A percentile compares a stretch with the other conserved stretches of the same genome.
Conservation (phyloP, 495 filamentous ascomycete genomes). For the Articulospora tetracladia region DNA sequence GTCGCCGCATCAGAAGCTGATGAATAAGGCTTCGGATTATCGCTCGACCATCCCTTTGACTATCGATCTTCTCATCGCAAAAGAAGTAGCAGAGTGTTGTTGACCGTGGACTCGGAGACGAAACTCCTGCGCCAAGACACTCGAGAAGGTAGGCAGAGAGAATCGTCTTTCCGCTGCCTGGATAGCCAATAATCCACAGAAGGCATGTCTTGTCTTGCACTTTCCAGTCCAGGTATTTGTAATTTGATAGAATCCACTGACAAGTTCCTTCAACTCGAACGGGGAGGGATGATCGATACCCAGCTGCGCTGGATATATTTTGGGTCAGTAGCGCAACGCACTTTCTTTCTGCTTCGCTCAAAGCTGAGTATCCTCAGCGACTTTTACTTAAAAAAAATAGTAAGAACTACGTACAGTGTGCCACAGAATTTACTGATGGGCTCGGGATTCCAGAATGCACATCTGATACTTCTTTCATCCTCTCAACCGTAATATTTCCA, state of each 20-base stretch:
- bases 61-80: slow-evolving; percentile 26
- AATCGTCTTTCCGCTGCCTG: slow-evolving; percentile 26
- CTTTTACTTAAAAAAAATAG: background rate
- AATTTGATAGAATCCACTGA: slow-evolving; percentile 24
- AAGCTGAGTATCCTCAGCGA: slow-evolving; percentile 5
- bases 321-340: slow-evolving; percentile 20
- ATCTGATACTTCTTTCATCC: background rate
- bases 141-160: slow-evolving; percentile 15
- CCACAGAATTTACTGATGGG: slow-evolving; percentile 1
- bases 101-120: background rate
- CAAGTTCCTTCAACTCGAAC: slow-evolving; percentile 22
- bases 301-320: slow-evolving; percentile 13
- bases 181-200: slow-evolving; percentile 26
- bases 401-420: slow-evolving; percentile 13
- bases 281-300: slow-evolving; percentile 19
- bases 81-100: slow-evolving; percentile 23
- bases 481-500: background rate
- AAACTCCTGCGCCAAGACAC: slow-evolving; percentile 1
- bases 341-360: slow-evolving; percentile 20
- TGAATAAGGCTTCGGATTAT: slow-evolving; percentile 24
- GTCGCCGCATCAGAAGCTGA: slow-evolving; percentile 18
- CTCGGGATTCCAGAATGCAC: slow-evolving; percentile 1
- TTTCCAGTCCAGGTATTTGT: slow-evolving; percentile 20
- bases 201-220: slow-evolving; percentile 8
- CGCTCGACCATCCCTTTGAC: slow-evolving; percentile 19